phyloP scores from a whole-genome alignment of 352 stramenopile genomes.

The Pythium sp. region DNA sequence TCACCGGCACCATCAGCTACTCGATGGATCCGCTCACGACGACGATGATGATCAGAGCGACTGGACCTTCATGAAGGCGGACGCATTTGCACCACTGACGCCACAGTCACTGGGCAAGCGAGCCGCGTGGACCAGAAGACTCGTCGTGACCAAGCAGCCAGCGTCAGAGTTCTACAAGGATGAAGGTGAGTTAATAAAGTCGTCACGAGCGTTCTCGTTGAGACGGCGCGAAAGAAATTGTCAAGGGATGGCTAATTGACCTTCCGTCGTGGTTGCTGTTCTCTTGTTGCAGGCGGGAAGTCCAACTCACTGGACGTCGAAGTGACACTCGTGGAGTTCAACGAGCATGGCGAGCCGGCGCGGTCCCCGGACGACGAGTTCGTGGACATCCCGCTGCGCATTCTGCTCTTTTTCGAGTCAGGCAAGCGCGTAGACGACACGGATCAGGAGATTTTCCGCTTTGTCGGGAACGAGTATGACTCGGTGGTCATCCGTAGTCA shows the following conservation, averaged over 20 bases:
- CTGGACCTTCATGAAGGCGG: constrained; percentile 19
- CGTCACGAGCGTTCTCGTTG: background rate
- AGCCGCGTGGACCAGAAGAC: constrained; percentile 55
- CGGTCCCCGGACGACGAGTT: constrained; percentile 72
- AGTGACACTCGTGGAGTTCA: constrained; percentile 80
- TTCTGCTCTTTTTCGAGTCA: constrained; percentile 82
- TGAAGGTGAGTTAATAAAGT: constrained; percentile 39
- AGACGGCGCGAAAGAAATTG: background rate
- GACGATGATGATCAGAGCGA: constrained; percentile 14
- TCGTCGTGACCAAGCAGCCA: constrained; percentile 86
- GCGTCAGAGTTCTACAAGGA: constrained; percentile 88
- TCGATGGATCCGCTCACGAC: background rate
- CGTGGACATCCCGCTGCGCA: constrained; percentile 75
- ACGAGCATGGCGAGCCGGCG: constrained; percentile 58
- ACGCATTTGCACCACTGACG: constrained; percentile 3
- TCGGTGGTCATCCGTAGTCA: constrained; percentile 68
- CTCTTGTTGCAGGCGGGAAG: constrained; percentile 46
- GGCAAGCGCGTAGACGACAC: constrained; percentile 81
- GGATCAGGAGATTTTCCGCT: constrained; percentile 86
- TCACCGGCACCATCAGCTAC: constrained; percentile 8
- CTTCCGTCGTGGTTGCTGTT: background rate
- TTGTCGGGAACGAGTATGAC: constrained; percentile 85
- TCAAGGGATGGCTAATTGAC: background rate
- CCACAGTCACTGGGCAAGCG: constrained; percentile 26
- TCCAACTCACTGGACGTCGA: constrained; percentile 78